These are phyloP conservation scores for Saturnispora hagleri DNA, from an alignment of 805 yeast genomes.

Conservation along the genomic window DNA sequence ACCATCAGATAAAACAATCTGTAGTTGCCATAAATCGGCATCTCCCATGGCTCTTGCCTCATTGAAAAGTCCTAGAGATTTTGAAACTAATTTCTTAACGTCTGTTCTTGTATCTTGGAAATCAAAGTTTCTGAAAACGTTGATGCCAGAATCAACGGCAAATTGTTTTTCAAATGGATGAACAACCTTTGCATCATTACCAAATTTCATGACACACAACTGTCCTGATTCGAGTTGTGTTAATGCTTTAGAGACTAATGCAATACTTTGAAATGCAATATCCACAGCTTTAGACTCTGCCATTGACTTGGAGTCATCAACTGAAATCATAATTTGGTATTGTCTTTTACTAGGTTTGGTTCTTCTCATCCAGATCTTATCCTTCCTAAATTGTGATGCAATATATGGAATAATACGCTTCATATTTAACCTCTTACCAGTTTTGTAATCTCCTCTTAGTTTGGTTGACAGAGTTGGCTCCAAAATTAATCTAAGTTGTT, in stretches of 20 bases:
- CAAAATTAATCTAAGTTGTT: slow-evolving; percentile 82
- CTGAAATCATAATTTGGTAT: slow-evolving; percentile 94
- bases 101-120: slow-evolving; percentile 86
- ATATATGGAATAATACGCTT: slow-evolving; percentile 95
- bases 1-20: slow-evolving; percentile 92
- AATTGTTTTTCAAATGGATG: slow-evolving; percentile 88
- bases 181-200: slow-evolving; percentile 71
- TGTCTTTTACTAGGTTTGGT: slow-evolving; percentile 96
- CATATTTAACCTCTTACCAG: slow-evolving; percentile 96
- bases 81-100: slow-evolving; percentile 60
- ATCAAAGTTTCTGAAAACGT: slow-evolving; percentile 77
- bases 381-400: slow-evolving; percentile 95
- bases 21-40: slow-evolving; percentile 82
- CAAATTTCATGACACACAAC: slow-evolving; percentile 81
- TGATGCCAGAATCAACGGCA: slow-evolving; percentile 73
- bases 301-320: slow-evolving; percentile 97
- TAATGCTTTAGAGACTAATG: slow-evolving; percentile 86
- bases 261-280: slow-evolving; percentile 89
- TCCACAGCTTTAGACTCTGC: slow-evolving; percentile 84
- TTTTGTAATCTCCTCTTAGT: slow-evolving; percentile 88
- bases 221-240: slow-evolving; percentile 94
- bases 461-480: slow-evolving; percentile 97
- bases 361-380: slow-evolving; percentile 95
- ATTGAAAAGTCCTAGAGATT: slow-evolving; percentile 66
- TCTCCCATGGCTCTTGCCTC: slow-evolving; percentile 36